Evolutionary conservation across 495 filamentous ascomycete species (phyloP).

Genomic region (Penicillium waksmanii): DNA sequence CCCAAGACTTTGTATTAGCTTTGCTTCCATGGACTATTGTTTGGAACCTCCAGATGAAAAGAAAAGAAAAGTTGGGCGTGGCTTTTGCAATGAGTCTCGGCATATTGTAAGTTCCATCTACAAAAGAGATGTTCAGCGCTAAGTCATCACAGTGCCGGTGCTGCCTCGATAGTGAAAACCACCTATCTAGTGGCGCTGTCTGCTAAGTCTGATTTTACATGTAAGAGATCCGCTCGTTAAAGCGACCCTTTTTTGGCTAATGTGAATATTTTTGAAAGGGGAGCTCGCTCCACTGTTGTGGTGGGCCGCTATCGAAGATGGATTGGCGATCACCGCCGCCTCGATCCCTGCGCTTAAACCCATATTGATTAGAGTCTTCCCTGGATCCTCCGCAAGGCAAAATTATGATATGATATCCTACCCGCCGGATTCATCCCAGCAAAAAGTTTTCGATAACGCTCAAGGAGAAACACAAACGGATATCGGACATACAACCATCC

Average conservation of each 20-base stretch:
- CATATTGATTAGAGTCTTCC: constrained; percentile 17
- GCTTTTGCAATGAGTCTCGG: constrained; percentile 29
- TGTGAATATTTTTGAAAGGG: constrained; percentile 5
- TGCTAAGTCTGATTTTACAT: constrained; percentile 25
- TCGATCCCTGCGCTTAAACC: constrained; percentile 25
- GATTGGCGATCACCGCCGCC: constrained; percentile 27
- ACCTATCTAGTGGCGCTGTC: constrained; percentile 22
- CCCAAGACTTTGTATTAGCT: constrained; percentile 26
- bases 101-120: constrained; percentile 20
- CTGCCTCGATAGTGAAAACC: constrained; percentile 26
- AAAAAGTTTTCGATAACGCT: constrained; percentile 21
- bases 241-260: background rate
- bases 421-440: background rate
- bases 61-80: constrained; percentile 27
- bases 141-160: constrained; percentile 15
- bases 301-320: constrained; percentile 29
- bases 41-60: constrained; percentile 30
- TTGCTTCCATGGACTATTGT: constrained; percentile 26
- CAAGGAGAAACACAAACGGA: constrained; percentile 22
- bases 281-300: constrained; percentile 24
- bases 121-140: background rate
- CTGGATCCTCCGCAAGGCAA: constrained; percentile 11
- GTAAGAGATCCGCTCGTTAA: constrained; percentile 3
- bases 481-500: constrained; percentile 16
- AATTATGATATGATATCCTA: constrained; percentile 25